A percentile compares a stretch with the other conserved stretches of the same genome.
Conservation (phyloP, 2,329 filamentous ascomycete genomes). For the Calonectria crousiana region DNA sequence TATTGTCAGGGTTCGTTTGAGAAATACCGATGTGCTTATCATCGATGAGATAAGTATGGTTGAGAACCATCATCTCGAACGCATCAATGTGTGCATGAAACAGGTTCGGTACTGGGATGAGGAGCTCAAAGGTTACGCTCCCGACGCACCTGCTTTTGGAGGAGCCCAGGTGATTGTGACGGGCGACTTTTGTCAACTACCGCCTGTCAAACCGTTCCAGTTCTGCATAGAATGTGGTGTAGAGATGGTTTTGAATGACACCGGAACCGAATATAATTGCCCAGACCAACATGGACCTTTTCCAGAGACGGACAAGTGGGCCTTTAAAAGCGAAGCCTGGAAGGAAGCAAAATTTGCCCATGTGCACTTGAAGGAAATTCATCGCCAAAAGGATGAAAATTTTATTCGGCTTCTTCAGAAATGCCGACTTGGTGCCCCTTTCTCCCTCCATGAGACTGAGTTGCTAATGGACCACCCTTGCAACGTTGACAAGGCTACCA, state of each 20-base stretch:
- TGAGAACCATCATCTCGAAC: conserved; percentile 57
- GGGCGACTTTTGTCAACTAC: conserved; percentile 69
- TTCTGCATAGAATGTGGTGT: conserved; percentile 36
- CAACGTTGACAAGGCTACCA: conserved; percentile 46
- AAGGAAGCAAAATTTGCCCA: conserved; percentile 64
- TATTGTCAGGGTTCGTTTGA: conserved; percentile 50
- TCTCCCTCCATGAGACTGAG: conserved; percentile 52
- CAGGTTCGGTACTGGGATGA: conserved; percentile 2
- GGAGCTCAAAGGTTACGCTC: not conserved
- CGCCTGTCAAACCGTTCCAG: conserved; percentile 68
- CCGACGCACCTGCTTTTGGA: conserved; percentile 36
- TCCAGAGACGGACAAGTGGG: conserved; percentile 68
- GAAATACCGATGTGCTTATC: conserved; percentile 65
- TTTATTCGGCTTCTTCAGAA: conserved; percentile 70
- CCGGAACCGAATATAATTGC: conserved; percentile 33
- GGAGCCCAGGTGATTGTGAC: conserved; percentile 43
- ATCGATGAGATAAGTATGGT: conserved; percentile 78
- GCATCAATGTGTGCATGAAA: conserved; percentile 50
- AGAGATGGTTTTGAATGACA: not conserved
- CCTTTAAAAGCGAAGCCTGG: conserved; percentile 70
- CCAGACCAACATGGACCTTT: conserved; percentile 54
- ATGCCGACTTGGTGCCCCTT: conserved; percentile 59
- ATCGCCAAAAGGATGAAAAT: conserved; percentile 65
- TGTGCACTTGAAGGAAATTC: conserved; percentile 66
- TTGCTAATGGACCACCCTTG: conserved; percentile 60